These are phyloP conservation scores for Neofusicoccum sp. DNA, from an alignment of 2,329 filamentous ascomycete species.

Conservation along the genomic window DNA sequence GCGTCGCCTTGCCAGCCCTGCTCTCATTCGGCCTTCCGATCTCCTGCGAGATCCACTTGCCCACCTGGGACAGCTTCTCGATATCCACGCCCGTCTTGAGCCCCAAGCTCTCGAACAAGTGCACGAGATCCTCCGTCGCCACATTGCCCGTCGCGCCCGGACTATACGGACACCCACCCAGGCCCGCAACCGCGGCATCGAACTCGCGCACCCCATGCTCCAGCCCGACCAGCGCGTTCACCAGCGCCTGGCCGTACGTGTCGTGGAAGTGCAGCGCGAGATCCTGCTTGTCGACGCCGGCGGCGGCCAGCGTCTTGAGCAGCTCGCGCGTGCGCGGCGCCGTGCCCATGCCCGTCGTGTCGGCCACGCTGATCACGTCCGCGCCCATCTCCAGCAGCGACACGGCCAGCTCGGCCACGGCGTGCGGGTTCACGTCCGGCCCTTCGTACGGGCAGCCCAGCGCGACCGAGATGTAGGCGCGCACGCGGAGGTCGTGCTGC, in stretches of 20 bases:
- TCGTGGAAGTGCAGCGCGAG: constrained; percentile 87
- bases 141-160: constrained; percentile 86
- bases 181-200: constrained; percentile 74
- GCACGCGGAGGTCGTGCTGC: constrained; percentile 62
- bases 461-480: constrained; percentile 72
- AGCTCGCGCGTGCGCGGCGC: constrained; percentile 66
- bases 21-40: constrained; percentile 37
- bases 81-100: constrained; percentile 67
- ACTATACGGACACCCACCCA: constrained; percentile 82
- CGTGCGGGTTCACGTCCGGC: constrained; percentile 50
- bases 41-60: constrained; percentile 40
- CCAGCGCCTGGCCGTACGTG: constrained; percentile 81
- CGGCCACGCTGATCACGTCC: constrained; percentile 85
- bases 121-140: constrained; percentile 79
- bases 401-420: constrained; percentile 62
- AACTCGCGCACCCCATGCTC: constrained; percentile 77
- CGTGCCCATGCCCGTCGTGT: constrained; percentile 89
- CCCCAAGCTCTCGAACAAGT: constrained; percentile 70
- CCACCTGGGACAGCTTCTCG: constrained; percentile 34
- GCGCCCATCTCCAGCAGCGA: constrained; percentile 77
- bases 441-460: constrained; percentile 76
- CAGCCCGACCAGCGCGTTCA: constrained; percentile 74
- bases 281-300: constrained; percentile 67
- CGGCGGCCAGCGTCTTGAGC: constrained; percentile 62
- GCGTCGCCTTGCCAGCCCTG: constrained; percentile 29